These are phyloP conservation scores for Herpomyces periplanetae DNA, from an alignment of 2,329 filamentous ascomycete genomes.

Conservation along the genomic window DNA sequence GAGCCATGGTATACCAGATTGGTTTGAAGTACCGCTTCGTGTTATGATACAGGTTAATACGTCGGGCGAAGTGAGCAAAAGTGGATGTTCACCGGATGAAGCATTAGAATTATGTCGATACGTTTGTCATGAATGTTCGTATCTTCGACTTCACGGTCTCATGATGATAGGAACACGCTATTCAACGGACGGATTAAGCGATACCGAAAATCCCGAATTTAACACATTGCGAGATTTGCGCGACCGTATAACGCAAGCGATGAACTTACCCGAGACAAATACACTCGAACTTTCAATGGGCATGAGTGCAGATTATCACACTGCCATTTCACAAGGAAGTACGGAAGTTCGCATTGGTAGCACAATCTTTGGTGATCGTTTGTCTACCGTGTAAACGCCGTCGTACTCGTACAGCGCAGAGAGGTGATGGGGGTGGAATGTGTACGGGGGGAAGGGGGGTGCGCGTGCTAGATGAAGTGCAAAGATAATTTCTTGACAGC, in stretches of 20 bases:
- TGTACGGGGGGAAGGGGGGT: too few relatives aligned
- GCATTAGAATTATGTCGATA: constrained; percentile 23
- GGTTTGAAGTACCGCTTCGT: constrained; percentile 11
- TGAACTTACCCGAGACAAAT: constrained; percentile 14
- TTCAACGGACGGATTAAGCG: constrained; percentile 22
- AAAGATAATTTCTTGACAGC: too few relatives aligned
- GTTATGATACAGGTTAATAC: constrained; percentile 89
- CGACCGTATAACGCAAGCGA: constrained; percentile 22
- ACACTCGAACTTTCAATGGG: constrained; percentile 75
- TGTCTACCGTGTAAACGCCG: too few relatives aligned
- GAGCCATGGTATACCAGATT: constrained; percentile 4
- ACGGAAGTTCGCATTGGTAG: constrained; percentile 67
- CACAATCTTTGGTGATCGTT: constrained; percentile 69
- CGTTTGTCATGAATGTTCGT: constrained; percentile 27
- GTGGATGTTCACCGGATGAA: constrained; percentile 27
- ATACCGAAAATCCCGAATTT: constrained; percentile 77
- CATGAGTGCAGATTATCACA: constrained; percentile 89
- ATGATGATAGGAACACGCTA: constrained; percentile 91
- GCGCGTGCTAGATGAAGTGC: too few relatives aligned
- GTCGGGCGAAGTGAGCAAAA: constrained; percentile 49
- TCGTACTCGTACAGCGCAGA: too few relatives aligned
- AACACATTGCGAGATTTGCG: constrained; percentile 22
- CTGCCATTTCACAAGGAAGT: constrained; percentile 44
- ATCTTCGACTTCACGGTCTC: constrained; percentile 32
- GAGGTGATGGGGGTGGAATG: too few relatives aligned